Evolutionary conservation across 2,329 filamentous ascomycete genomes (phyloP), one percentile per base, ranked within the genome.

Genomic region (Pseudohalonectria lignicola): DNA sequence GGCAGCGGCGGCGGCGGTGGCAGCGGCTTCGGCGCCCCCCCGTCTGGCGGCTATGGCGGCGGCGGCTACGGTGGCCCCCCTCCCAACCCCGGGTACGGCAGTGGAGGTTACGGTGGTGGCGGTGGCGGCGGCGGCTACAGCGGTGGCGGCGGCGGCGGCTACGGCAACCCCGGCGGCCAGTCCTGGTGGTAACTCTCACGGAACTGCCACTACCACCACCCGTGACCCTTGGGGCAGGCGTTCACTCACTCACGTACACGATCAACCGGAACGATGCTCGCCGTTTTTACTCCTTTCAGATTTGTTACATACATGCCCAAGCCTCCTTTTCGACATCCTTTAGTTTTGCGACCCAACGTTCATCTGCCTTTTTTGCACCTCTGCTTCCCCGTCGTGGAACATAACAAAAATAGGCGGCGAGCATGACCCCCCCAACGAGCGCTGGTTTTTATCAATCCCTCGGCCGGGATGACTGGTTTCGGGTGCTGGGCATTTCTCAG

Each of bases 141-240:
- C 31, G 56, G 56, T 34, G 52, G 53, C 42, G 57, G 56, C 34
- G 53, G 58, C 34, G 53, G 56, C 33, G 61, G 74, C 60, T 84
- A 84, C 62, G 80, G 81, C 59, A 81, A 83, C 63, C 79, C 80
- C 50, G 69, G 72, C 47, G 72, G 72, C 53, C 76, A 77, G 56
- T 78, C 69, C 45, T 85, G 82, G 81, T 86, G 71, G 72, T 76
- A 74, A 66, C 47, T 43, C 40, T 20, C n/a, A n/a, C n/a, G n/a
- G n/a, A n/a, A n/a, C 8, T 5, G 12, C 15, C 18, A 5, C 5
- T 10, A 18, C 17, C 8, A 34, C 20, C 20, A 6, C 20, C 30
- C 16, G 25, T 17, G 35, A 20, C 28, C n/a, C 33, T 31, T 19
- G 37, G 28, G 16, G 30, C 32, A 37, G 25, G 30, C 34, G 20